phyloP scores from a whole-genome alignment of 202 grass and related monocot genomes.

The Tripidium arundinaceum region DNA sequence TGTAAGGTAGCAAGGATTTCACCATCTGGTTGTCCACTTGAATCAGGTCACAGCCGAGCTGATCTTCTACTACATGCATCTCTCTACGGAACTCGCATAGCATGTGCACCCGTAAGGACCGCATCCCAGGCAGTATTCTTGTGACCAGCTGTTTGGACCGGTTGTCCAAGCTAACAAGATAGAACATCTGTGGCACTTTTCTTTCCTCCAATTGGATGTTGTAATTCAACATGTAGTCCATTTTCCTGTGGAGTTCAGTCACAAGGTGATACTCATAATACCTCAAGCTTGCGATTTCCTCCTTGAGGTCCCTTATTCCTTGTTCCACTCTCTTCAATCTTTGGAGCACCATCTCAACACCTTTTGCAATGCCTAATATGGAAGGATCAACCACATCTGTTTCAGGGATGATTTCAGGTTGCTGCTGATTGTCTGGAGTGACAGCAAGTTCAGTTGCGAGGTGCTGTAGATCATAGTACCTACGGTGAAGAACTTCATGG shows the following conservation, averaged over 20 bases:
- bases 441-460: conserved; percentile 68
- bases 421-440: conserved; percentile 37
- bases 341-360: conserved; percentile 86
- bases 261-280: conserved; percentile 83
- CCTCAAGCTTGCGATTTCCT: conserved; percentile 80
- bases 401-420: conserved; percentile 34
- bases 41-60: conserved; percentile 76
- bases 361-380: conserved; percentile 81
- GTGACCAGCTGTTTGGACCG: conserved; percentile 65
- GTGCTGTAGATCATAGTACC: conserved; percentile 92
- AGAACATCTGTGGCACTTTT: conserved; percentile 88
- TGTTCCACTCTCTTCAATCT: conserved; percentile 81
- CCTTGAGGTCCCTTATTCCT: conserved; percentile 83
- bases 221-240: conserved; percentile 82
- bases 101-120: conserved; percentile 67
- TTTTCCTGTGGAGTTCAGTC: conserved; percentile 72
- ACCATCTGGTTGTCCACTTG: conserved; percentile 75
- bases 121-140: conserved; percentile 72
- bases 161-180: conserved; percentile 64
- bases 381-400: conserved; percentile 59
- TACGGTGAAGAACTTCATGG: conserved; percentile 67
- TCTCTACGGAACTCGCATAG: conserved; percentile 77
- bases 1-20: conserved; percentile 71
- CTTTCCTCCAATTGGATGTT: conserved; percentile 71
- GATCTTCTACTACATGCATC: conserved; percentile 91